Evolutionary conservation across 345 rosid species (phyloP).

Genomic region (Hypericum androsaemum): DNA sequence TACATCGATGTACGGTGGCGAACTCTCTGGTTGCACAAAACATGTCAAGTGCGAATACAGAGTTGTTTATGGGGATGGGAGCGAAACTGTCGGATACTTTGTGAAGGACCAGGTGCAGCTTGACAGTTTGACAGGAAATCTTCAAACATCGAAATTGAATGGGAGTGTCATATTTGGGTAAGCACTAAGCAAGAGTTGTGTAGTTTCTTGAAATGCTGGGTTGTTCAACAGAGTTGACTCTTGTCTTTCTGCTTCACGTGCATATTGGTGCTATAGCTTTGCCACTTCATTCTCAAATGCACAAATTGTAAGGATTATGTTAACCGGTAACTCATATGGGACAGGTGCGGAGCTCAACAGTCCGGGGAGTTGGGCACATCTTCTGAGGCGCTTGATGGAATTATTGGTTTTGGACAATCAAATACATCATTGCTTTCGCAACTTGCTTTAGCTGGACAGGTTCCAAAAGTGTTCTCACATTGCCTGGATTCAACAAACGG

Average conservation of each 20-base stretch:
- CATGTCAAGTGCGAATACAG: conserved; percentile 41
- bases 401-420: conserved; percentile 84
- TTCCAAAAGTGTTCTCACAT: conserved; percentile 62
- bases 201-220: too few relatives aligned
- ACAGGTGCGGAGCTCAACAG: conserved; percentile 66
- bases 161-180: conserved; percentile 64
- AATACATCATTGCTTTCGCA: conserved; percentile 80
- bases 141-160: conserved; percentile 31
- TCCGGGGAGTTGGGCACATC: conserved; percentile 60
- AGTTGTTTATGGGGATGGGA: conserved; percentile 72
- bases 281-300: conserved; percentile 1
- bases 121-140: conserved; percentile 45
- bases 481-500: conserved; percentile 65
- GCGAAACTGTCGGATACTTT: conserved; percentile 59
- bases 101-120: conserved; percentile 51
- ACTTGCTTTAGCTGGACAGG: conserved; percentile 54
- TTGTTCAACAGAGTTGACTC: neutral
- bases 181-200: conserved; percentile 7
- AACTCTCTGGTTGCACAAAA: conserved; percentile 43
- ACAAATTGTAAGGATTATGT: too few relatives aligned
- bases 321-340: conserved; percentile 2
- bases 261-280: neutral
- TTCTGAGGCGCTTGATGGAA: conserved; percentile 66
- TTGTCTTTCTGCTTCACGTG: too few relatives aligned
- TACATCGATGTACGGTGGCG: conserved; percentile 27